Percentiles rank a stretch among this genome's conserved stretches.
Evolutionary conservation across 768 basidiomycete species (phyloP).

Genomic region (Xerocomus spinulosus): DNA sequence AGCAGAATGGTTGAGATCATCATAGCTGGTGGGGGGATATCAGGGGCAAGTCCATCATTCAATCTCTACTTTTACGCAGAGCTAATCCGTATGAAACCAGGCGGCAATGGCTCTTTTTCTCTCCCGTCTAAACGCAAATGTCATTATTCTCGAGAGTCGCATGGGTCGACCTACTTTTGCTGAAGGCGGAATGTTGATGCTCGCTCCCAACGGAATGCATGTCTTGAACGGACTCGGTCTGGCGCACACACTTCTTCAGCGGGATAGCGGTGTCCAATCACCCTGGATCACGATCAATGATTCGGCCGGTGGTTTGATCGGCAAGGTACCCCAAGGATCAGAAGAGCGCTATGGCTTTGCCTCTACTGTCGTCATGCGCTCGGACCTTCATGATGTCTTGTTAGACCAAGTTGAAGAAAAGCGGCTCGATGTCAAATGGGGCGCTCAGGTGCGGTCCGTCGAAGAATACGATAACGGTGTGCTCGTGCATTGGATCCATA

Average conservation of each 20-base stretch:
- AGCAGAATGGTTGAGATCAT: conserved; percentile 24
- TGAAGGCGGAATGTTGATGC: conserved; percentile 27
- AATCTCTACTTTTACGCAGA: neutral
- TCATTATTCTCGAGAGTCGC: conserved; percentile 24
- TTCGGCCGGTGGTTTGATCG: conserved; percentile 18
- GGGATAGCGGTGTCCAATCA: conserved; percentile 16
- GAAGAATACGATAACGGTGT: conserved; percentile 24
- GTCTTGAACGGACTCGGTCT: conserved; percentile 26
- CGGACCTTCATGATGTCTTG: conserved; percentile 31
- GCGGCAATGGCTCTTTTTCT: conserved; percentile 23
- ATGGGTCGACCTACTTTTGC: conserved; percentile 11
- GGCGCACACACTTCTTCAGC: conserved; percentile 20
- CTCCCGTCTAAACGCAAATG: conserved; percentile 15
- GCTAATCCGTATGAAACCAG: conserved; percentile 4
- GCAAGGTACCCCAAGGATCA: conserved; percentile 26
- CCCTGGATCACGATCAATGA: conserved; percentile 20
- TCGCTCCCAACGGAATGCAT: conserved; percentile 29
- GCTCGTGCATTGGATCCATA: conserved; percentile 25
- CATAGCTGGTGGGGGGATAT: conserved; percentile 26
- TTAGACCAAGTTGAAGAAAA: conserved; percentile 24
- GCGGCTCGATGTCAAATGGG: conserved; percentile 19
- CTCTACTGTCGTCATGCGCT: conserved; percentile 25
- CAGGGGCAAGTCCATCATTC: conserved; percentile 20
- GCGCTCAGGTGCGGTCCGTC: conserved; percentile 19
- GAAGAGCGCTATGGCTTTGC: conserved; percentile 24